phyloP scores from a whole-genome alignment of 164 flowering plant genomes.

The Tinospora cordifolia region DNA sequence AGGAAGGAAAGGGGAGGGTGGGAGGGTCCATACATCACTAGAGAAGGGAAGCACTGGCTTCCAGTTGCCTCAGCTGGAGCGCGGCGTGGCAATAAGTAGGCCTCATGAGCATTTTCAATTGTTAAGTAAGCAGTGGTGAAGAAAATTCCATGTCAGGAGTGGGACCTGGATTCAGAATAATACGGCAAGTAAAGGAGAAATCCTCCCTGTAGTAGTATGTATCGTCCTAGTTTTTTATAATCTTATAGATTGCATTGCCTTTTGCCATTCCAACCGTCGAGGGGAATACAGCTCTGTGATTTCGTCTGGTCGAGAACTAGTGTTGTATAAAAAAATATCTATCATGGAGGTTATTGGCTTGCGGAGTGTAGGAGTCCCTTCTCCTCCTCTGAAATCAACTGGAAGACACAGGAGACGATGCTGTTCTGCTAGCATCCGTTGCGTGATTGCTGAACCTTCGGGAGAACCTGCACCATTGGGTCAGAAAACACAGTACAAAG shows the following conservation, averaged over 20 bases:
- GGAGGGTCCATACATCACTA: no score
- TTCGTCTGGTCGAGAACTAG: no score
- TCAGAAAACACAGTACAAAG: slow-evolving; percentile 76
- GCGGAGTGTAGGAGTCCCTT: slow-evolving; percentile 23
- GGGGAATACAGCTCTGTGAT: no score
- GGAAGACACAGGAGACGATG: slow-evolving; percentile 3
- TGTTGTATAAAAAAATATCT: neutral
- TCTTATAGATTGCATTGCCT: neutral
- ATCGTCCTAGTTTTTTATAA: slow-evolving; percentile 5
- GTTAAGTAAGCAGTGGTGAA: no score
- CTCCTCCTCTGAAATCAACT: slow-evolving; percentile 1
- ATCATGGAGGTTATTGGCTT: slow-evolving; percentile 53
- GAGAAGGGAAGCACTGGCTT: no score
- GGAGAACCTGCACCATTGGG: slow-evolving; percentile 91
- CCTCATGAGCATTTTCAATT: no score
- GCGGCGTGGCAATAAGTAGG: no score
- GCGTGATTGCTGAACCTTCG: slow-evolving; percentile 74
- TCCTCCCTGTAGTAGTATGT: neutral
- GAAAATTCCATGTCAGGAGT: no score
- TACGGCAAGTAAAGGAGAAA: neutral
- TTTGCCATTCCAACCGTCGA: no score
- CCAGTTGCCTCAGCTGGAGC: no score
- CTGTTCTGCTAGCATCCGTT: slow-evolving; percentile 21
- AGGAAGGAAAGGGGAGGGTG: no score
- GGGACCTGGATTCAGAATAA: no score